These are phyloP conservation scores for Daldinia decipiens DNA, from an alignment of 495 filamentous ascomycete species.

Conservation along the genomic window DNA sequence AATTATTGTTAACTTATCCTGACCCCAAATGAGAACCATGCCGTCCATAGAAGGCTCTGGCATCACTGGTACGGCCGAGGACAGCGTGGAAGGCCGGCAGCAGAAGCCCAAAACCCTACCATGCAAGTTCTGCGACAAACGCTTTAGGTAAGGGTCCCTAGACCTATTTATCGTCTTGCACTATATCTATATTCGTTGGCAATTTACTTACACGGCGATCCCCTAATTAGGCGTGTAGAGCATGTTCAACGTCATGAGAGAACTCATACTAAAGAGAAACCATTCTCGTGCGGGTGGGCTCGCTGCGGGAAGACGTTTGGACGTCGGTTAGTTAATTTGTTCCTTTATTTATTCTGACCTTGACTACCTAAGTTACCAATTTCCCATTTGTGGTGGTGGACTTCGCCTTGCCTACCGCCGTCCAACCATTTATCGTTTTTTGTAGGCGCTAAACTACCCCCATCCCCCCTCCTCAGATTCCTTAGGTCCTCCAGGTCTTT, in stretches of 20 bases:
- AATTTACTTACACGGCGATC: constrained; percentile 49
- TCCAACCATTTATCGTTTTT: constrained; percentile 43
- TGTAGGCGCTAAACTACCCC: constrained; percentile 39
- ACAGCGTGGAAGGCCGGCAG: constrained; percentile 59
- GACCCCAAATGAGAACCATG: constrained; percentile 57
- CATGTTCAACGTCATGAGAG: constrained; percentile 70
- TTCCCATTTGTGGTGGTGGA: constrained; percentile 37
- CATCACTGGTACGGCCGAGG: constrained; percentile 54
- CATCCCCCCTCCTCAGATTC: constrained; percentile 26
- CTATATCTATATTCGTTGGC: constrained; percentile 56
- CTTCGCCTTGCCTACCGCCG: constrained; percentile 34
- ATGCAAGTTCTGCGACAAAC: constrained; percentile 65
- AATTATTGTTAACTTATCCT: constrained; percentile 47
- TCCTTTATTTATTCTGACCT: constrained; percentile 31
- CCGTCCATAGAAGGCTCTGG: constrained; percentile 61
- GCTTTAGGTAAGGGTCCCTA: constrained; percentile 60
- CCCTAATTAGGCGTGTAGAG: constrained; percentile 64
- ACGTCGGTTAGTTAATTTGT: constrained; percentile 59
- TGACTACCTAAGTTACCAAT: constrained; percentile 18
- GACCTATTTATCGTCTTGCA: constrained; percentile 44
- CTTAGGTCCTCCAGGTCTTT: neutral
- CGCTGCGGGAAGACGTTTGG: constrained; percentile 68
- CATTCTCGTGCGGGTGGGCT: constrained; percentile 63
- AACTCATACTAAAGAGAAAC: constrained; percentile 70
- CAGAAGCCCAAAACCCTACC: constrained; percentile 65